Conservation (phyloP, 1,139 yeast species). For the Hanseniaspora gamundiae region DNA sequence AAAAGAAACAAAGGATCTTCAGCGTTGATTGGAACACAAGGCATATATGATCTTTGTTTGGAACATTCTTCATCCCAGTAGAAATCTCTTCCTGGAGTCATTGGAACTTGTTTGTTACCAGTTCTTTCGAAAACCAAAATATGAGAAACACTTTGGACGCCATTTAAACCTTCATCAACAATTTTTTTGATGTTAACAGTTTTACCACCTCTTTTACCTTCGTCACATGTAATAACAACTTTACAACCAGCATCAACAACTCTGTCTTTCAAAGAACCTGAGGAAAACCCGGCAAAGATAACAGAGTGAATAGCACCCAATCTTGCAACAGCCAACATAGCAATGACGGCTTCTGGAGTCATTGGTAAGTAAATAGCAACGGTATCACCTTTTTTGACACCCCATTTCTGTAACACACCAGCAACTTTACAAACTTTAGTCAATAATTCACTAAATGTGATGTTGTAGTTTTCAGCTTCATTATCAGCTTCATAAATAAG, state of each 20-base stretch:
- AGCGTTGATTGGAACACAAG: constrained; percentile 78
- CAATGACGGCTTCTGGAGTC: constrained; percentile 91
- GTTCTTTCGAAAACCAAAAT: constrained; percentile 85
- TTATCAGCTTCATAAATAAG: constrained; percentile 93
- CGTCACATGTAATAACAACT: constrained; percentile 90
- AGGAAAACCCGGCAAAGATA: constrained; percentile 91
- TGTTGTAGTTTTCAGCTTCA: constrained; percentile 55
- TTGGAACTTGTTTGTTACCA: constrained; percentile 41
- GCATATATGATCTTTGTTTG: constrained; percentile 72
- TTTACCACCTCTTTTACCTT: constrained; percentile 94
- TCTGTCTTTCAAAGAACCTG: constrained; percentile 88
- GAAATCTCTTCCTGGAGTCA: constrained; percentile 76
- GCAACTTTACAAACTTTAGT: constrained; percentile 83
- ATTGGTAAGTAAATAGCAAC: constrained; percentile 95
- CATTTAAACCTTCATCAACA: constrained; percentile 81
- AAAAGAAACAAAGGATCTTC: constrained; percentile 89
- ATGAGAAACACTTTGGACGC: constrained; percentile 69
- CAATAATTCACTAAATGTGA: constrained; percentile 80
- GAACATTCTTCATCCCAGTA: constrained; percentile 87
- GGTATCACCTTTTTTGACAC: constrained; percentile 85
- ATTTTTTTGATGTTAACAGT: constrained; percentile 82
- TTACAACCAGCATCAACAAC: constrained; percentile 79
- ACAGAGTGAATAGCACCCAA: constrained; percentile 96
- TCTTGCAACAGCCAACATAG: constrained; percentile 90
- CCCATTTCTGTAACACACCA: constrained; percentile 76